These are phyloP conservation scores for Vanderwaltozyma verrucispora DNA, from an alignment of 805 yeast genomes.

Conservation along the genomic window DNA sequence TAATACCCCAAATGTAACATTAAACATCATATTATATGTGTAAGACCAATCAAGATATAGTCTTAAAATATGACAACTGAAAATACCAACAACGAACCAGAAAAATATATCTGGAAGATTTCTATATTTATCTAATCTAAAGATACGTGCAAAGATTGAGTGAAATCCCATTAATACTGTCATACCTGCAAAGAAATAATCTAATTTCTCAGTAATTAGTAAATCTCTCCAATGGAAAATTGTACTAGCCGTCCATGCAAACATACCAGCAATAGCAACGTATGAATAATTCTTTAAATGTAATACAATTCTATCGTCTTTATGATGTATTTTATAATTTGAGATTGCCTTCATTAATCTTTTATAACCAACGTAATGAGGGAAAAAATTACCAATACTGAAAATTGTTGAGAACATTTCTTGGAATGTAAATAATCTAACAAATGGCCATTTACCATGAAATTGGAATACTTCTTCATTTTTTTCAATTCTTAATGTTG, in stretches of 20 bases:
- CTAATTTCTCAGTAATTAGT: constrained; percentile 68
- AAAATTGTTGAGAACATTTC: constrained; percentile 75
- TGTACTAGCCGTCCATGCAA: constrained; percentile 82
- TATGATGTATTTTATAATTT: background rate
- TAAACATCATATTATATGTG: constrained; percentile 89
- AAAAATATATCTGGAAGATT: constrained; percentile 31
- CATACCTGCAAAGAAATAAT: constrained; percentile 87
- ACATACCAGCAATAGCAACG: constrained; percentile 55
- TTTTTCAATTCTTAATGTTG: constrained; percentile 38
- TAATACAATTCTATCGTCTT: background rate
- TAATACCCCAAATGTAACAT: constrained; percentile 63
- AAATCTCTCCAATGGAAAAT: constrained; percentile 85
- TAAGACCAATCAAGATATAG: constrained; percentile 73
- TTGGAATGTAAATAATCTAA: constrained; percentile 67
- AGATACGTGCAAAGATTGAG: constrained; percentile 50
- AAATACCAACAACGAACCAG: constrained; percentile 37
- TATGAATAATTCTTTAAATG: constrained; percentile 17
- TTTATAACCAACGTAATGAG: constrained; percentile 44
- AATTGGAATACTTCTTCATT: constrained; percentile 64
- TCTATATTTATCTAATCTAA: constrained; percentile 41
- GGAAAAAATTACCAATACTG: constrained; percentile 58
- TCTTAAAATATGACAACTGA: constrained; percentile 54
- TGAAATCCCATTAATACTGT: constrained; percentile 77
- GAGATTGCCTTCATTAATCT: constrained; percentile 17
- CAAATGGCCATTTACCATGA: constrained; percentile 97